Percentiles rank a stretch among this genome's conserved stretches.
Evolutionary conservation across 345 rosid genomes (phyloP).

Genomic region (Salix arbutifolia): DNA sequence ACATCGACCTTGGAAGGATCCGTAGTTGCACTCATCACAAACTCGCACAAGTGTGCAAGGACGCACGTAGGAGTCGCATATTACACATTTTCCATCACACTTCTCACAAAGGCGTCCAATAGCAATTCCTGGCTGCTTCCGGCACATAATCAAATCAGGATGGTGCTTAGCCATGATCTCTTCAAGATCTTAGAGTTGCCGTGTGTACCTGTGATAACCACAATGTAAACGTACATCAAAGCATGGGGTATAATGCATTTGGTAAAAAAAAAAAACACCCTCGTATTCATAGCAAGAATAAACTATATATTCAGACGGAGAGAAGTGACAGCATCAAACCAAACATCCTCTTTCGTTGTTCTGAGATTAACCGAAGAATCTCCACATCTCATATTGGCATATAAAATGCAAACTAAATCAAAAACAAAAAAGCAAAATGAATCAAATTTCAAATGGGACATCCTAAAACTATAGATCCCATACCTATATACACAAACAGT

Average conservation of each 20-base stretch:
- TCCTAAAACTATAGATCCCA: neutral
- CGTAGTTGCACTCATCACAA: slow-evolving; percentile 72
- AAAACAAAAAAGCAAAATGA: neutral
- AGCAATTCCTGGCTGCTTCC: slow-evolving; percentile 75
- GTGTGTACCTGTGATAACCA: neutral
- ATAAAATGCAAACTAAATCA: neutral
- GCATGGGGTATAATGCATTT: neutral
- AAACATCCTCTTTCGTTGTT: neutral
- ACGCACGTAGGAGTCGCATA: slow-evolving; percentile 64
- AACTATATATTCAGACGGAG: neutral
- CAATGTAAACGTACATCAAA: neutral
- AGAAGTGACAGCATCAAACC: too few species aligned
- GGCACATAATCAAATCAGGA: slow-evolving; percentile 71
- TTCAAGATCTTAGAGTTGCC: neutral
- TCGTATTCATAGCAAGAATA: neutral
- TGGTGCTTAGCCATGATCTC: slow-evolving; percentile 63
- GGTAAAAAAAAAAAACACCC: neutral
- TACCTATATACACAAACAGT: neutral
- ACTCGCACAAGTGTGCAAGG: slow-evolving; percentile 71
- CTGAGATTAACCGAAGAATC: neutral
- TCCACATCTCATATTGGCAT: neutral
- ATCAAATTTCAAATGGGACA: neutral
- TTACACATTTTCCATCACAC: slow-evolving; percentile 64
- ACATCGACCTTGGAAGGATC: slow-evolving; percentile 71
- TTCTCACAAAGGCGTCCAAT: slow-evolving; percentile 67